Percentiles rank a stretch among this genome's conserved stretches.
phyloP scores from a whole-genome alignment of 495 filamentous ascomycete genomes.

The Letharia columbiana region DNA sequence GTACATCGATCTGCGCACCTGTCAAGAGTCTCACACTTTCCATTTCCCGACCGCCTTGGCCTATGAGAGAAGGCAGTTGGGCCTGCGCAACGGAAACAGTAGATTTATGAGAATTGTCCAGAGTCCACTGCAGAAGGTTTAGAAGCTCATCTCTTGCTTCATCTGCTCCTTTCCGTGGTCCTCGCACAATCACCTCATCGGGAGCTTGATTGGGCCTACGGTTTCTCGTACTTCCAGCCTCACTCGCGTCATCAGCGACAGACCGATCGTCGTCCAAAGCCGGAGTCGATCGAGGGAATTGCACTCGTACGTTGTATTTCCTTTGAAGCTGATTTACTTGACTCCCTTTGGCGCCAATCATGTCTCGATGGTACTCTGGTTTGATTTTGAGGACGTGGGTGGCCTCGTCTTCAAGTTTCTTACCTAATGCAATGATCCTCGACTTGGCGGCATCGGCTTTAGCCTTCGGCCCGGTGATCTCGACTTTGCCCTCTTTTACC shows the following conservation, averaged over 20 bases:
- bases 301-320: slow-evolving; percentile 84
- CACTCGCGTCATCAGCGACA: slow-evolving; percentile 58
- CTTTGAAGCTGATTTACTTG: slow-evolving; percentile 66
- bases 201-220: slow-evolving; percentile 62
- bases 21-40: slow-evolving; percentile 76
- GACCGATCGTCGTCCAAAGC: slow-evolving; percentile 54
- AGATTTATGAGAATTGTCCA: slow-evolving; percentile 71
- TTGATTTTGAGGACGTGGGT: slow-evolving; percentile 81
- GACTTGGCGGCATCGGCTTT: slow-evolving; percentile 76
- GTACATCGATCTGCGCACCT: slow-evolving; percentile 84
- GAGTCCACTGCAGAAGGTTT: slow-evolving; percentile 73
- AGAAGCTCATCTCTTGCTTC: slow-evolving; percentile 83
- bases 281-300: slow-evolving; percentile 72
- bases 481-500: slow-evolving; percentile 62
- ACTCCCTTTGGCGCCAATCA: slow-evolving; percentile 56
- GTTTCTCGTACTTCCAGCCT: slow-evolving; percentile 51
- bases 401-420: slow-evolving; percentile 77
- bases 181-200: slow-evolving; percentile 86
- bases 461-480: slow-evolving; percentile 61
- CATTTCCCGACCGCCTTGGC: slow-evolving; percentile 79
- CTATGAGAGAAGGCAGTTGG: slow-evolving; percentile 84
- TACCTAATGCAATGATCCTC: slow-evolving; percentile 65
- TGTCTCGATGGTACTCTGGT: slow-evolving; percentile 72
- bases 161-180: slow-evolving; percentile 84
- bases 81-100: slow-evolving; percentile 76